A percentile compares a stretch with the other conserved stretches of the same genome.
These are phyloP conservation scores for Solanum piurae DNA, from an alignment of 257 asterid species.

Conservation along the genomic window DNA sequence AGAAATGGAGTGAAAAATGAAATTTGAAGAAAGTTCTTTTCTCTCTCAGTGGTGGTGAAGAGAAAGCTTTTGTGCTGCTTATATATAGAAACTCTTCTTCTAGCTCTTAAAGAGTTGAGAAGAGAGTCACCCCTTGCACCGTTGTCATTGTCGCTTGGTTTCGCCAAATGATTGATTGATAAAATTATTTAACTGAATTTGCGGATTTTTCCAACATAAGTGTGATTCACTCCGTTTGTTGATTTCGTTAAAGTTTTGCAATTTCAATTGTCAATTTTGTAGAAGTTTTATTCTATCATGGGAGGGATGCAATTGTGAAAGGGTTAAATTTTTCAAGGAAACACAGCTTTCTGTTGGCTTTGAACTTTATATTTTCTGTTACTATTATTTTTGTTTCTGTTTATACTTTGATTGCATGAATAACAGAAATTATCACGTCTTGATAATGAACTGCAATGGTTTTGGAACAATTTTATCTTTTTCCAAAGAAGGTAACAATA, in stretches of 20 bases:
- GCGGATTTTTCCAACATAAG: neutral
- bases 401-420: neutral
- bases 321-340: neutral
- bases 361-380: neutral
- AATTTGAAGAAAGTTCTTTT: neutral
- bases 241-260: neutral
- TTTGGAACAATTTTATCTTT: neutral
- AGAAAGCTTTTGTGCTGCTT: neutral
- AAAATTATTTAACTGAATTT: neutral
- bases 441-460: neutral
- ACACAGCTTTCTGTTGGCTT: neutral
- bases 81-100: neutral
- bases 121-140: neutral
- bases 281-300: neutral
- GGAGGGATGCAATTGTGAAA: neutral
- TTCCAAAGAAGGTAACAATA: neutral
- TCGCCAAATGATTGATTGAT: neutral
- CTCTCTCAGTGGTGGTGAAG: neutral
- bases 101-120: neutral
- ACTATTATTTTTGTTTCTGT: too few species aligned
- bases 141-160: neutral
- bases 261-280: neutral
- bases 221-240: neutral
- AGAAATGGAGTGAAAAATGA: neutral
- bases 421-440: neutral